These are phyloP conservation scores for Apiospora malaysiana DNA, from an alignment of 2,329 filamentous ascomycete genomes.

Conservation along the genomic window DNA sequence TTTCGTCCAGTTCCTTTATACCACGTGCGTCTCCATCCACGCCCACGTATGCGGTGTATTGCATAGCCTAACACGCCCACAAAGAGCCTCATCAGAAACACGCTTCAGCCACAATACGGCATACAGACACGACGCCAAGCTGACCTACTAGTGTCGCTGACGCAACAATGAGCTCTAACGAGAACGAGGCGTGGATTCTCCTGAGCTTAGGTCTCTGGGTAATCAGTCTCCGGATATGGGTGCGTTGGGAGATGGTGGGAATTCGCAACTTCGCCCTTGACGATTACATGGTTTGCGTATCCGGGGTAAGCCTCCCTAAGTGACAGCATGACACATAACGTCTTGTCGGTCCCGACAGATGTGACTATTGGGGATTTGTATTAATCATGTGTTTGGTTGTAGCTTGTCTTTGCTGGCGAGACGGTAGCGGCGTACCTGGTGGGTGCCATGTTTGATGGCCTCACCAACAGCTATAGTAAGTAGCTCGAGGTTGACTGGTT, in stretches of 20 bases:
- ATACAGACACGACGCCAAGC: too few species aligned
- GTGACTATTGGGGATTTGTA: too few species aligned
- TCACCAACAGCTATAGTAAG: constrained; percentile 25
- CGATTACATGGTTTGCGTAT: constrained; percentile 34
- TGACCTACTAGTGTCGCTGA: not conserved
- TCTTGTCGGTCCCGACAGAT: too few species aligned
- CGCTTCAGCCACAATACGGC: not conserved
- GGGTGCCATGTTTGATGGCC: constrained; percentile 21
- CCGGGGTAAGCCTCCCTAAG: constrained; percentile 28
- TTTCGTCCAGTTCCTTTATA: not conserved
- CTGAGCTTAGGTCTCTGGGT: constrained; percentile 26
- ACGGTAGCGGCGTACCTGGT: constrained; percentile 13
- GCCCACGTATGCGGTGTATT: not conserved
- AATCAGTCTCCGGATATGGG: constrained; percentile 29
- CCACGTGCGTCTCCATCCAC: not conserved
- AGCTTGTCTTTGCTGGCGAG: not conserved
- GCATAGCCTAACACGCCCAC: not conserved
- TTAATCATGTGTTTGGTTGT: not conserved
- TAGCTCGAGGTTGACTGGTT: not conserved
- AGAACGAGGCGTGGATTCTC: constrained; percentile 21
- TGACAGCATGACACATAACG: not conserved
- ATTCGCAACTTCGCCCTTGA: constrained; percentile 29
- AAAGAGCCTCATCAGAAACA: not conserved
- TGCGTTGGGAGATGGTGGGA: constrained; percentile 31
- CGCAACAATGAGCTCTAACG: not conserved